Percentiles rank a stretch among this genome's conserved stretches.
Evolutionary conservation across 768 basidiomycete species (phyloP).

Genomic region (Lentinula detonsa): DNA sequence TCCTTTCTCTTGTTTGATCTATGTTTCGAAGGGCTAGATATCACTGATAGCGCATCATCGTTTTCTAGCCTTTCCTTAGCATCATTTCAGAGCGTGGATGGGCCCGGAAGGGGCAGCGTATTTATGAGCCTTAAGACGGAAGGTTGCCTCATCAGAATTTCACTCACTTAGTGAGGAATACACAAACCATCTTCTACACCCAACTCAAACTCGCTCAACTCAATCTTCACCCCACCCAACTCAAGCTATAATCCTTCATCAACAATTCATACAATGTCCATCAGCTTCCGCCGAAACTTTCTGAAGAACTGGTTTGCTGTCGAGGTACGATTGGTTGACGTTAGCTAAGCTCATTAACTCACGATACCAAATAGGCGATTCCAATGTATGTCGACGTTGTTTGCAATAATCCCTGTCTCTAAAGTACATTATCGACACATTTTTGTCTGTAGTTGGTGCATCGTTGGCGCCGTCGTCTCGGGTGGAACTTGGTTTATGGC

Average conservation of each 20-base stretch:
- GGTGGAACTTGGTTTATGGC: constrained; percentile 39
- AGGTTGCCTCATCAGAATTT: background rate
- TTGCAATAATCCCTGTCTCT: background rate
- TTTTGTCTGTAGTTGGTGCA: constrained; percentile 29
- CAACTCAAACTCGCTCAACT: background rate
- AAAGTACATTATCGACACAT: background rate
- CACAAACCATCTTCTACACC: background rate
- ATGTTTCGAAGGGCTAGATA: background rate
- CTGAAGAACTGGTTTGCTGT: constrained; percentile 8
- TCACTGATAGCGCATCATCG: background rate
- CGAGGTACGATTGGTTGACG: background rate
- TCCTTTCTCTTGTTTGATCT: background rate
- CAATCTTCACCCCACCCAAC: background rate
- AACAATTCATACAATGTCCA: background rate
- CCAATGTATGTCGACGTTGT: constrained; percentile 33
- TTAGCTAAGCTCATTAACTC: background rate
- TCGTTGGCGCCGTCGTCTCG: constrained; percentile 41
- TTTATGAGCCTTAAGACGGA: background rate
- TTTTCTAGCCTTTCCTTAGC: background rate
- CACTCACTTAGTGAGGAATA: background rate
- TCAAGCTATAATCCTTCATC: background rate
- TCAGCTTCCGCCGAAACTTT: background rate
- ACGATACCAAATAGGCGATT: constrained; percentile 29
- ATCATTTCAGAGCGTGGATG: background rate
- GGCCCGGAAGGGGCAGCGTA: background rate